Evolutionary conservation across 2,329 filamentous ascomycete species (phyloP).

Genomic region (Magnaporthales sp.): DNA sequence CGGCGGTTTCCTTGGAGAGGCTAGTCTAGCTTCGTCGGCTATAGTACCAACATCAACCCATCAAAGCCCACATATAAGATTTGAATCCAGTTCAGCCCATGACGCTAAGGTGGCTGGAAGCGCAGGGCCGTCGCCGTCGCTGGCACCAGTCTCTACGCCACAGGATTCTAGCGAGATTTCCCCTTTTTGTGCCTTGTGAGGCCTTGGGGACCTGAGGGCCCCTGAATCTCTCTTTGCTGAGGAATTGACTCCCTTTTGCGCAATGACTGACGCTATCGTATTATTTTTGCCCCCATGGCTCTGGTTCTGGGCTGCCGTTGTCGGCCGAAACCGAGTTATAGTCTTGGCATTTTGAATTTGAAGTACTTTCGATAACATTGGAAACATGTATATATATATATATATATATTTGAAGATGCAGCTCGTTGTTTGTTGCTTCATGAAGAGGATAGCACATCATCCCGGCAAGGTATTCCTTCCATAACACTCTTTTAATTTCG

Average conservation of each 20-base stretch:
- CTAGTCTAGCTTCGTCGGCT: not conserved
- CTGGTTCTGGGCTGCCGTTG: not conserved
- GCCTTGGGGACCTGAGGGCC: not conserved
- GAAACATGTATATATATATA: not conserved
- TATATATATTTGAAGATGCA: not conserved
- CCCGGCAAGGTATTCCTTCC: not conserved
- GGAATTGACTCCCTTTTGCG: not conserved
- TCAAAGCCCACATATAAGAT: not conserved
- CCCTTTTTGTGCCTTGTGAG: not conserved
- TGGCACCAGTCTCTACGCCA: not conserved
- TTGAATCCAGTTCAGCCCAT: not conserved
- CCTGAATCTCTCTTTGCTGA: not conserved
- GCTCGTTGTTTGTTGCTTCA: not conserved
- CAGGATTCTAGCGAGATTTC: too few species aligned
- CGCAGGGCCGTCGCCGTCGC: not conserved
- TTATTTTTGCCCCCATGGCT: not conserved
- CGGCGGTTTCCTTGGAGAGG: not conserved
- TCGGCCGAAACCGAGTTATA: not conserved
- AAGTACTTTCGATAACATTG: not conserved
- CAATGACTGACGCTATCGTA: not conserved
- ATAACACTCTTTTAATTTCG: not conserved
- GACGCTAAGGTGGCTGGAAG: not conserved
- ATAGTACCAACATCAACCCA: too few species aligned
- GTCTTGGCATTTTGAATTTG: not conserved
- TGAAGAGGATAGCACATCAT: not conserved